These are phyloP conservation scores for Brassica incana DNA, from an alignment of 345 rosid genomes.

Conservation along the genomic window DNA sequence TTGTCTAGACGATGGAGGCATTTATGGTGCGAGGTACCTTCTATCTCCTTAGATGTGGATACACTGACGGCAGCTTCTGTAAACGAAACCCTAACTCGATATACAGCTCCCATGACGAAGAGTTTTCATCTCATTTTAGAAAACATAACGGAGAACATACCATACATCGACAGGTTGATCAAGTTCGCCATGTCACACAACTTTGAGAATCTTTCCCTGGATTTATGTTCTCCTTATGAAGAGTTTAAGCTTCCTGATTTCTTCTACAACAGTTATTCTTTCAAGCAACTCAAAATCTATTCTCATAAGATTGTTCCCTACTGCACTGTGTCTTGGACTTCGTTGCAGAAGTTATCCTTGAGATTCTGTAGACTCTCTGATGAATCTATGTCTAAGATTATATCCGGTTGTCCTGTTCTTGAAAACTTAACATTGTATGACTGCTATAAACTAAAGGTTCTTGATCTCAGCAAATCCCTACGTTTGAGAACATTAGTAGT, in stretches of 20 bases:
- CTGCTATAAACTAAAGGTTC: background rate
- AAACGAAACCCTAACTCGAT: background rate
- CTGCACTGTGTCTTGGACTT: background rate
- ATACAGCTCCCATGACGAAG: background rate
- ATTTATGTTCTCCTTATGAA: background rate
- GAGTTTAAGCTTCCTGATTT: background rate
- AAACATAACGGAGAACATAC: background rate
- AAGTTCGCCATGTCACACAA: background rate
- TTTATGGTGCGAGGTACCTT: background rate
- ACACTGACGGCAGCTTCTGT: background rate
- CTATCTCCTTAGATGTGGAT: background rate
- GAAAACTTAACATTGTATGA: background rate
- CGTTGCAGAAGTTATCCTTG: background rate
- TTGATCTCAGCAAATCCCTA: background rate
- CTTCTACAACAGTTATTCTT: background rate
- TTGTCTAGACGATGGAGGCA: background rate
- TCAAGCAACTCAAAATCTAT: background rate
- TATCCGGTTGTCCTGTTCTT: background rate
- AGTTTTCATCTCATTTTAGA: background rate
- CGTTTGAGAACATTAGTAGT: background rate
- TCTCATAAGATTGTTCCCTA: background rate
- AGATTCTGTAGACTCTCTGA: background rate
- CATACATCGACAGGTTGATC: background rate
- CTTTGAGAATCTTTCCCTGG: background rate
- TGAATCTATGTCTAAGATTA: background rate